Evolutionary conservation across 345 rosid genomes (phyloP).

Genomic region (Eucalyptus erythrocorys): DNA sequence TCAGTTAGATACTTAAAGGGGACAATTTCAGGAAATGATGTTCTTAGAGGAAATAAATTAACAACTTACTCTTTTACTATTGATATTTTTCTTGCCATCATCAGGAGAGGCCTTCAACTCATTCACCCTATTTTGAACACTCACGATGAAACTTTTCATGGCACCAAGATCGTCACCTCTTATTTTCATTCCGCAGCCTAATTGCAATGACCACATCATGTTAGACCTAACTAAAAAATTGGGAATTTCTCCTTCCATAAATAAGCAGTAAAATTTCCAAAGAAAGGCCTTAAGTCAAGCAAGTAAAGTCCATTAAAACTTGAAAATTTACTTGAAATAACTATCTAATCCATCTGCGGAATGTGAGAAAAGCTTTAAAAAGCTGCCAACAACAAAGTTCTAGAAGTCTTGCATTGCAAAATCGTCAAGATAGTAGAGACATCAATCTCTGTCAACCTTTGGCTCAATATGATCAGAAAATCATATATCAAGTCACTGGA

Average conservation of each 20-base stretch:
- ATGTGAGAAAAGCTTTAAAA: background rate
- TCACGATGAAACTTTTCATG: slow-evolving; percentile 72
- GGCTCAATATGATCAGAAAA: slow-evolving; percentile 62
- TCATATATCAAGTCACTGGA: slow-evolving; percentile 89
- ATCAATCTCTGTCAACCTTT: slow-evolving; percentile 63
- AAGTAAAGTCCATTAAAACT: background rate
- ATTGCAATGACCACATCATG: background rate
- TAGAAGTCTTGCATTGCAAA: slow-evolving; percentile 51
- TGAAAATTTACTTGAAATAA: background rate
- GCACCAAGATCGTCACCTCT: slow-evolving; percentile 81
- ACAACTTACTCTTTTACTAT: slow-evolving; percentile 43
- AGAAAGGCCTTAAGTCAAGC: background rate
- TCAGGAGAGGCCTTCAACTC: slow-evolving; percentile 50
- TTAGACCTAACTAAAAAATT: background rate
- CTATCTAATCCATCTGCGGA: background rate
- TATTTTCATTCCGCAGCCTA: slow-evolving; percentile 95
- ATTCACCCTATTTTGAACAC: slow-evolving; percentile 64
- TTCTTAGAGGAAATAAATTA: background rate
- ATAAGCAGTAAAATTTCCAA: background rate
- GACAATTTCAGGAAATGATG: background rate
- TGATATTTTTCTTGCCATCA: slow-evolving; percentile 25
- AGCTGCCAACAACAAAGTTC: background rate
- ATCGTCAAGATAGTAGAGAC: slow-evolving; percentile 70
- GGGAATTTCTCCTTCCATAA: background rate
- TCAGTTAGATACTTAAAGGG: background rate